Evolutionary conservation across 139 green algal species (phyloP).

Genomic region (Coccomyxa sp.): DNA sequence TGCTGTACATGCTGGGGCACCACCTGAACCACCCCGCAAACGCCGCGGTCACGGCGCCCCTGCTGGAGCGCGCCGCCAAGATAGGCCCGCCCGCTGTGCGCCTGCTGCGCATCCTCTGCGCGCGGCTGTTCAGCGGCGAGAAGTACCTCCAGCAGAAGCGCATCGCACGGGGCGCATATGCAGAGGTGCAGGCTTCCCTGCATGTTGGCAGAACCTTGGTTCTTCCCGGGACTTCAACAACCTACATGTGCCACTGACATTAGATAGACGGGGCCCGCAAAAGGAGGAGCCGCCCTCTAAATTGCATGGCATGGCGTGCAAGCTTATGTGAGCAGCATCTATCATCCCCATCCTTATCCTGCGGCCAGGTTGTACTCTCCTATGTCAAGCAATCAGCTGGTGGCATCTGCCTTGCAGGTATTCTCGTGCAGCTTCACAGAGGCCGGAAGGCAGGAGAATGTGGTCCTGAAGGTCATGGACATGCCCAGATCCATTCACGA

Average conservation of each 20-base stretch:
- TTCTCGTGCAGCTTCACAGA: not conserved
- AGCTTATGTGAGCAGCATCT: not conserved
- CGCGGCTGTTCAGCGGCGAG: constrained; percentile 34
- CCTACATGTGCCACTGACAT: not conserved
- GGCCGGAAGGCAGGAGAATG: not conserved
- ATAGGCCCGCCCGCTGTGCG: constrained; percentile 20
- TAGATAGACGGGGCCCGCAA: too few relatives aligned
- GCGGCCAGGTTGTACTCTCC: not conserved
- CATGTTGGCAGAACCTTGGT: not conserved
- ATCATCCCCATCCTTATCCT: not conserved
- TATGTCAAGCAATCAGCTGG: not conserved
- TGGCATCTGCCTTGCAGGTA: not conserved
- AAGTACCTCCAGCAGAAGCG: constrained; percentile 42
- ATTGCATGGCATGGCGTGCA: too few relatives aligned
- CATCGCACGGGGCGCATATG: constrained; percentile 44
- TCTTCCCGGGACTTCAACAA: not conserved
- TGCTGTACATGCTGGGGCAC: constrained; percentile 41
- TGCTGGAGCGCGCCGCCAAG: constrained; percentile 14
- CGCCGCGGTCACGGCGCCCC: constrained; percentile 16
- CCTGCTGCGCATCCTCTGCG: constrained; percentile 51
- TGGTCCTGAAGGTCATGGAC: constrained; percentile 61
- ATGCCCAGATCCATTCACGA: constrained; percentile 47
- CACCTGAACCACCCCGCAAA: constrained; percentile 42
- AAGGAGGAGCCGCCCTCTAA: too few relatives aligned
- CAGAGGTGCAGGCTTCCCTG: constrained; percentile 22